Base-by-base conservation (phyloP, 2,329 filamentous ascomycete genomes). In the Colletotrichum godetiae region DNA sequence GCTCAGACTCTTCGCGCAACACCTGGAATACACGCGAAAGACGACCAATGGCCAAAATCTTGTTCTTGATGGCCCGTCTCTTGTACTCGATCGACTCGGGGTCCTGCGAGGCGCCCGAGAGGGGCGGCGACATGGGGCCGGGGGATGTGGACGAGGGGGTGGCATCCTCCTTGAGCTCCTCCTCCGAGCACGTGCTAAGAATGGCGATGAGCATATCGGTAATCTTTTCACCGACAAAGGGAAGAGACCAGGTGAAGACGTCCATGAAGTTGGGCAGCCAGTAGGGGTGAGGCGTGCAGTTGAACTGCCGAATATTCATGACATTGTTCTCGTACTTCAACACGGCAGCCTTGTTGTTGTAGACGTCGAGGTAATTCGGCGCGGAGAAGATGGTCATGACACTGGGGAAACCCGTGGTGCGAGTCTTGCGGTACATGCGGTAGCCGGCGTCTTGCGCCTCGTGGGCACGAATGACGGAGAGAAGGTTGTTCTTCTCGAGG, bases 201-300 rank as follows among this genome's bases (percentile, higher is more conserved):
- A 99, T 99, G 55, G 95, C 96, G 81, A 99, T 98, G 76, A 99
- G 91, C 97, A 99, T 99, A 80, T 99, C 97, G 22, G 97, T 98
- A 80, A 99, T 95, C 89, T 99, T 99, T 85, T 99, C 97, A 75
- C 97, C 96, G 29, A 99, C 97, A 84, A 99, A 99, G 0, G 97
- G 97, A 74, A 99, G 88, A 42, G 97, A 99, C 97, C 97, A 99
- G n/a, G 97, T 99, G 82, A 99, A 99, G 75, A 99, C 97, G 80
- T 99, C 97, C 97, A 99, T 99, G 82, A 99, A 99, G 87, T 99
- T 99, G 68, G 97, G 97, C 61, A 99, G 90, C 97, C 97, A 99
- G 88, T 99, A 99, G 7, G 97, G 97, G 83, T 99, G 97, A 42
- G 97, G 97, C 27, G 97, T 98, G 90, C 96, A 99, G 88, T 99